Base-by-base conservation (phyloP, 1,284 basidiomycete species). In the Ustilago tritici region DNA sequence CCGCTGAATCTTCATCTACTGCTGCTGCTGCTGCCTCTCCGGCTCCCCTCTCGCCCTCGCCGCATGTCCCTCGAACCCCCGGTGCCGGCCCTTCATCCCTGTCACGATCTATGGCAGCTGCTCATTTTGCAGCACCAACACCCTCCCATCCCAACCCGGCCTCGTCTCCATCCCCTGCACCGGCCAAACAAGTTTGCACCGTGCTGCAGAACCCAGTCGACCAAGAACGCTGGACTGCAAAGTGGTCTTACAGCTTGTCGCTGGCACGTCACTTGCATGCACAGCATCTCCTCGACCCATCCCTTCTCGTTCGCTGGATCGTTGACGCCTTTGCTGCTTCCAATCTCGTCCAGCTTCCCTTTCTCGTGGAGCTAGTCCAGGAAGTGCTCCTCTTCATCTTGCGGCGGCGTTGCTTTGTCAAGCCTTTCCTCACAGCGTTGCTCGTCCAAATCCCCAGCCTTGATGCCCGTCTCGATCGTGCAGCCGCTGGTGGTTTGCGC, bases 281-380 rank as follows among this genome's bases (percentile, higher is more conserved):
- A 0, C 92, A 94, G 79, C 91, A 92, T 15, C 89, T 99, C 11
- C 90, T 98, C 28, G 95, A 97, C 77, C 91, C 91, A 57, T 89
- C 91, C 23, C 90, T 92, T 0, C 92, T 96, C 82, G 89, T 94
- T 11, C 88, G 89, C 8, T 98, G 95, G 95, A 88, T 96, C 53
- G 90, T 94, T 14, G 91, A 93, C 61, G 92, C 93, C 79, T 90
- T 95, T 63, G 67, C 64, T n/a, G 59, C 65, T 14, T 64, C 67
- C 56, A 78, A 74, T 38, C 64, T 74, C 14, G 76, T 74, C 12
- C 76, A 78, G 62, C 67, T 74, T 9, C 71, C 71, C 11, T 78
- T 78, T 50, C 59, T 78, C 17, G 28, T 78, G 34, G 71, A 78
- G 54, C 67, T 78, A 7, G 60, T 75, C 12, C 70, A 78, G 36